Conservation (phyloP, 345 rosid species). For the Linum trigynum region DNA sequence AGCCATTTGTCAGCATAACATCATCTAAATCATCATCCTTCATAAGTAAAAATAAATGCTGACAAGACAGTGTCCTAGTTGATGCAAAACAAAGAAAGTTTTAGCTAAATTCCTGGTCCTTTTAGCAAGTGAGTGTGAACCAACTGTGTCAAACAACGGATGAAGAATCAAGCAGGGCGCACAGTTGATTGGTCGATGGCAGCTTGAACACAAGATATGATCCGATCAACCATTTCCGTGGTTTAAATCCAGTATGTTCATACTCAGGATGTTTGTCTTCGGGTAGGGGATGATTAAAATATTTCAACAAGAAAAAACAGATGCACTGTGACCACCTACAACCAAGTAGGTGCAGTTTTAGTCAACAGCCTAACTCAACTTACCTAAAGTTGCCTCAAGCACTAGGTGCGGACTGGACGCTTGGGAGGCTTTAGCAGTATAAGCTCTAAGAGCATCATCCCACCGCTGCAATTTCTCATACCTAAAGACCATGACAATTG, state of each 20-base stretch:
- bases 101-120: too few species aligned
- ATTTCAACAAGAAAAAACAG: constrained; percentile 10
- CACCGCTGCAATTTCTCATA: constrained; percentile 98
- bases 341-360: background rate
- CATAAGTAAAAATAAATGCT: too few species aligned
- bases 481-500: constrained; percentile 34
- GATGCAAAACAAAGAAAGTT: too few species aligned
- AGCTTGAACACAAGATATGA: too few species aligned
- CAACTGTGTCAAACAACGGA: too few species aligned
- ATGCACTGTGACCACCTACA: background rate
- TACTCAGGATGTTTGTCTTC: too few species aligned
- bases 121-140: too few species aligned
- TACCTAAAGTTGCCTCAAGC: constrained; percentile 85
- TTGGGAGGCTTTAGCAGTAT: constrained; percentile 71
- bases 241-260: constrained; percentile 35
- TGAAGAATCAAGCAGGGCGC: too few species aligned
- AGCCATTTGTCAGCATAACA: too few species aligned
- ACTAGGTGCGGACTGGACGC: constrained; percentile 64
- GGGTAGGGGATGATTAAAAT: constrained; percentile 38
- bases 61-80: too few species aligned
- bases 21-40: too few species aligned
- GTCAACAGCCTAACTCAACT: constrained; percentile 2
- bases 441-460: constrained; percentile 99
- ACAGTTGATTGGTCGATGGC: too few species aligned
- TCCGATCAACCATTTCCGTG: constrained; percentile 31